Conservation (phyloP, 768 basidiomycete genomes). For the Termitomyces sp. region DNA sequence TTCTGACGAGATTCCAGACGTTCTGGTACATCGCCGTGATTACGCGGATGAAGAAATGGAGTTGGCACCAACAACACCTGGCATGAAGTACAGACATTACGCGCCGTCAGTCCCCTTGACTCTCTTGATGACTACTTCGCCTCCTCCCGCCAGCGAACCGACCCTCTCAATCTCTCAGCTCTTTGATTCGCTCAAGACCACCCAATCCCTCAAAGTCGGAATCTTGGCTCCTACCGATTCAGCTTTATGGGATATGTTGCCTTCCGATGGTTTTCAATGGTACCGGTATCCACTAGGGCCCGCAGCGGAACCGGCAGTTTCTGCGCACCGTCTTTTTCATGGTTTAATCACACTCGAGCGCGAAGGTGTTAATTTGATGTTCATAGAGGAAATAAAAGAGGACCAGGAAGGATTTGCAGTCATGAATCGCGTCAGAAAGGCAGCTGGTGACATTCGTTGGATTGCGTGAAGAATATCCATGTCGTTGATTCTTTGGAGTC, state of each 20-base stretch:
- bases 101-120: constrained; percentile 85
- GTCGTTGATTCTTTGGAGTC: neutral
- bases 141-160: constrained; percentile 30
- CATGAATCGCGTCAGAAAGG: constrained; percentile 92
- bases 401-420: constrained; percentile 83
- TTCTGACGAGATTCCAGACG: constrained; percentile 37
- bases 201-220: constrained; percentile 49
- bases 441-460: constrained; percentile 59
- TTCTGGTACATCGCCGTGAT: constrained; percentile 78
- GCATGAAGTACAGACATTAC: constrained; percentile 99
- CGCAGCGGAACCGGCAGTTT: constrained; percentile 51
- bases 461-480: constrained; percentile 11
- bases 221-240: constrained; percentile 63
- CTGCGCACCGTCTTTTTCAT: constrained; percentile 82
- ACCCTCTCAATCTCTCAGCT: constrained; percentile 29
- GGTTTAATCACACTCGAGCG: constrained; percentile 78
- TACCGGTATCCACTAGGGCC: constrained; percentile 47
- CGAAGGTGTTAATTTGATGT: constrained; percentile 72
- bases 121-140: constrained; percentile 54
- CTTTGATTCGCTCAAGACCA: constrained; percentile 36
- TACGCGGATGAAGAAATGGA: constrained; percentile 68
- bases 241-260: constrained; percentile 30
- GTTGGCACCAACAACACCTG: constrained; percentile 86
- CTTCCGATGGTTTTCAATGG: constrained; percentile 45
- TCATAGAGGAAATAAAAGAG: constrained; percentile 82